Evolutionary conservation across 2,329 filamentous ascomycete genomes (phyloP), one percentile per base, ranked within the genome.

Genomic region (Alternaria arbusti): DNA sequence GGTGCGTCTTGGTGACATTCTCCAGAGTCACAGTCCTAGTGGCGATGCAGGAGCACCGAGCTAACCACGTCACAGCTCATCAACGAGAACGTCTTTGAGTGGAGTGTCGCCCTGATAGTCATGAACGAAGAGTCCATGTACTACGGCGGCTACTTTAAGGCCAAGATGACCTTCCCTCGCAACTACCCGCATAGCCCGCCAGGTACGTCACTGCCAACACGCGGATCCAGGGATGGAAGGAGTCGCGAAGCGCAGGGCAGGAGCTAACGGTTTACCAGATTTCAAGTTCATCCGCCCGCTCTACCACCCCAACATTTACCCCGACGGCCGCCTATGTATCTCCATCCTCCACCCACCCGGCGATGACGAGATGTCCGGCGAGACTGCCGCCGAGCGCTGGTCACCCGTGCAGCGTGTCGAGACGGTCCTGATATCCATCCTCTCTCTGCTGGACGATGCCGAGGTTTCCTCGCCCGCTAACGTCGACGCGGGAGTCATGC

Each of bases 381-480:
- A 98, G 81, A 82, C 87, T 43, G 95, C 96, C 7, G 91, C 90
- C 62, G 96, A 98, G 82, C 91, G 95, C 61, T 99, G 95, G 95
- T 94, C 93, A 6, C 94, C 96, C 1, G 89, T 96, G 5, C 95
- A 98, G 80, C 92, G 94, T 20, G 95, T 96, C 51, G 96, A 98
- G 82, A 96, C 94, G 3, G 94, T 99, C 36, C 87, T 99, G 17
- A 93, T 97, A 66, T 97, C 93, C 9, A 92, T 98, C 17, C 87
- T 98, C 8, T 91, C 96, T 6, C 88, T 99, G 3, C 89, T 99
- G 59, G 96, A 98, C 78, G 93, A 97, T 73, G 93, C 95, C 13
- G 95, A 99, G 80, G 93, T 96, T 74, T 93, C 90, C 71, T 97
- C 94, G 0, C 93, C 96, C 0, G 96, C 95, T 67, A 98, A 98